Base-by-base conservation (phyloP, 1,284 basidiomycete genomes). In the Moesziomyces sp. region DNA sequence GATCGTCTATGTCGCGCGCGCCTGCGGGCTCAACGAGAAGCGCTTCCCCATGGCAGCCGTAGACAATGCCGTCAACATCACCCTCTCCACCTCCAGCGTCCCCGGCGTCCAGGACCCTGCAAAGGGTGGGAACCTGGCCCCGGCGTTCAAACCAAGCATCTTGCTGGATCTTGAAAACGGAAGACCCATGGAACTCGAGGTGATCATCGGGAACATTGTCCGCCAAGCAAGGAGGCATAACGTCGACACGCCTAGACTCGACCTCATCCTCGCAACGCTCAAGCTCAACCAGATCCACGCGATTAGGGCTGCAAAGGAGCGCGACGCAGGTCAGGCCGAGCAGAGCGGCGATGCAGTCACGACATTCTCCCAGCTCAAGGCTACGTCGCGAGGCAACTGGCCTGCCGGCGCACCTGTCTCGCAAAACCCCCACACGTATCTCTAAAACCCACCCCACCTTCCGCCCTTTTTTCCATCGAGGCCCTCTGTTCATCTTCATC, bases 1-100 rank as follows among this genome's bases (percentile, higher is more conserved):
- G 75, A 81, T 85, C 24, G 57, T 86, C 18, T 82, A 80, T 52
- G 82, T 86, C 7, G 86, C 84, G 1, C 76, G 85, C 3, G 82
- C 85, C 30, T 78, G 64, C 21, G 81, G 82, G 2, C 23, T 81
- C 8, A 35, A 35, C 9, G 78, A 81, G 54, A 26, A 53, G 0
- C 67, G 73, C 0, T 58, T 81, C 24, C 81, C 82, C 6, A 57
- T 55, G 1, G 3, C 52, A 1, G 40, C 61, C 14, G 60, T 82
- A 2, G 80, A 83, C 44, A 28, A 77, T 3, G 71, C 74, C 16
- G 30, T 81, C 23, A 50, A 58, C 9, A 52, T 80, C 40, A 81
- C 81, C 1, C 46, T 78, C 34, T n/a, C 21, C 1, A 67, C 67
- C 4, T 44, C 62, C 16, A 34, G 53, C 0, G 24, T 74, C 3